Evolutionary conservation across 2,329 filamentous ascomycete species (phyloP).

Genomic region (Byssothecium circinans): DNA sequence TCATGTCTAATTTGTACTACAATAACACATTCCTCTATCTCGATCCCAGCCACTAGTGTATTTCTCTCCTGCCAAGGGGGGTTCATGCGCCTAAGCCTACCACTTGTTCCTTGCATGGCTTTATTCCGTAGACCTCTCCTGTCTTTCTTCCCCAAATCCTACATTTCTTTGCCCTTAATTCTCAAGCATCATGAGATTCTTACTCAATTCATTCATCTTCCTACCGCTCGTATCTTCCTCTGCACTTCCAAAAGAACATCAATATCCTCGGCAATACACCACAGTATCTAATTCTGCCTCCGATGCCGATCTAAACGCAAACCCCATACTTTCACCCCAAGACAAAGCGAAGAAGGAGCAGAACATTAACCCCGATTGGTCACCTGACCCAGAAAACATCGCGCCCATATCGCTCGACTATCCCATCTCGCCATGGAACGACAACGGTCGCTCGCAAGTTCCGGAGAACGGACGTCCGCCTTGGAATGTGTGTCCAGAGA

Average conservation of each 20-base stretch:
- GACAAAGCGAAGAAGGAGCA: not conserved
- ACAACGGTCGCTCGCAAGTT: not conserved
- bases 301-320: not conserved
- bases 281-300: not conserved
- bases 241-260: not conserved
- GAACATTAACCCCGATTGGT: not conserved
- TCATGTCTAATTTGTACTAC: too few relatives aligned
- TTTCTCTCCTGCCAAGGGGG: too few relatives aligned
- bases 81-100: not conserved
- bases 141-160: not conserved
- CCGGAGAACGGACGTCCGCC: not conserved
- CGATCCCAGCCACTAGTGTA: too few relatives aligned
- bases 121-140: not conserved
- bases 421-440: not conserved
- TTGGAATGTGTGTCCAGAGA: not conserved
- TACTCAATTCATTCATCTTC: not conserved
- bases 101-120: not conserved
- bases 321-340: not conserved
- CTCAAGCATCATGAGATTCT: not conserved
- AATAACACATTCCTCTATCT: too few relatives aligned
- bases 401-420: not conserved
- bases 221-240: not conserved
- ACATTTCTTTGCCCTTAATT: not conserved
- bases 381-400: not conserved
- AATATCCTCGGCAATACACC: not conserved